phyloP scores from a whole-genome alignment of 2,329 filamentous ascomycete genomes.

The Sporothrix curviconia region DNA sequence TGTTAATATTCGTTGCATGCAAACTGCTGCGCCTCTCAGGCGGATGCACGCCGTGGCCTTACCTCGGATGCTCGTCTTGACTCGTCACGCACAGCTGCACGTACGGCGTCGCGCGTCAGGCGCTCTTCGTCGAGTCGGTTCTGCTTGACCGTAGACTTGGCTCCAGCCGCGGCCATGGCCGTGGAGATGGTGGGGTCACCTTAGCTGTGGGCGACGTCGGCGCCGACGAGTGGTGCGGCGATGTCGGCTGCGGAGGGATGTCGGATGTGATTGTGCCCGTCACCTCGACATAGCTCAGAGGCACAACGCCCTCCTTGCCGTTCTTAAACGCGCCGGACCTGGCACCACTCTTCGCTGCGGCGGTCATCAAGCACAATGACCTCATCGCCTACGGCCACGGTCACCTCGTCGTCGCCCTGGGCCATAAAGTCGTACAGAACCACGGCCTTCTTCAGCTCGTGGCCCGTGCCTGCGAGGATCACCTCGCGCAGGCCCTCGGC shows the following conservation, averaged over 20 bases:
- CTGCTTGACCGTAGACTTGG: slow-evolving; percentile 66
- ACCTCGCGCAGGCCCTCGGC: slow-evolving; percentile 83
- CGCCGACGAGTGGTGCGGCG: slow-evolving; percentile 30
- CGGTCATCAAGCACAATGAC: slow-evolving; percentile 83
- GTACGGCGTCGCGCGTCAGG: slow-evolving; percentile 72
- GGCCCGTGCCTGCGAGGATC: slow-evolving; percentile 67
- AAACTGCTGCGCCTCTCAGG: slow-evolving; percentile 75
- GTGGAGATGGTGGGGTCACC: slow-evolving; percentile 37
- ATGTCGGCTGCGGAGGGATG: slow-evolving; percentile 31
- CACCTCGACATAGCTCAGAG: slow-evolving; percentile 91
- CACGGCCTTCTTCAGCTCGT: slow-evolving; percentile 70
- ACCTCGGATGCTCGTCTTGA: slow-evolving; percentile 61
- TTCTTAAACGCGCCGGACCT: slow-evolving; percentile 84
- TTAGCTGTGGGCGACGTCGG: slow-evolving; percentile 11
- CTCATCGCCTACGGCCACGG: slow-evolving; percentile 81
- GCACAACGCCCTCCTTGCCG: slow-evolving; percentile 90
- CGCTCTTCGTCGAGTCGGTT: slow-evolving; percentile 74
- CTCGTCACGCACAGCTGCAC: slow-evolving; percentile 51
- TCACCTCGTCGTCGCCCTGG: slow-evolving; percentile 93
- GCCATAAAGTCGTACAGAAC: slow-evolving; percentile 95
- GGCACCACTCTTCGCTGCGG: slow-evolving; percentile 98
- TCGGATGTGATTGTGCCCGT: slow-evolving; percentile 56
- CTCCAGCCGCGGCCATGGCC: slow-evolving; percentile 44
- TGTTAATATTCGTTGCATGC: slow-evolving; percentile 47
- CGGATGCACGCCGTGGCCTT: slow-evolving; percentile 68